These are phyloP conservation scores for Blepharisma japonicum DNA, from an alignment of 73 alveolate genomes.

Conservation along the genomic window DNA sequence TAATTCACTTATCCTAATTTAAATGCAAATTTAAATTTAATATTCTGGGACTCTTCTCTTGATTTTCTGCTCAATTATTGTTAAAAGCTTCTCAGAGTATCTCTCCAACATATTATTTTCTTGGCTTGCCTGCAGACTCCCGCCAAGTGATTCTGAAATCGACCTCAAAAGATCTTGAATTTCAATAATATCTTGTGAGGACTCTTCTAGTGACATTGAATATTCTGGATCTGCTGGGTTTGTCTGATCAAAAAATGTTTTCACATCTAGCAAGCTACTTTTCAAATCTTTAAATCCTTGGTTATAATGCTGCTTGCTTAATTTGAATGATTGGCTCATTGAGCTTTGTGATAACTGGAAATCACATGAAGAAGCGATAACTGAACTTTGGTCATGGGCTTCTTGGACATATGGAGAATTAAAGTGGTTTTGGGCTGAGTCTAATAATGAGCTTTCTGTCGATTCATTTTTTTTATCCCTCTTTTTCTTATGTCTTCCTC, in stretches of 20 bases:
- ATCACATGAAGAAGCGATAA: conserved; percentile 9
- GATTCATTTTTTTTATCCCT: no score
- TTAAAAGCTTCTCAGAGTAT: not conserved
- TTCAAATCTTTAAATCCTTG: conserved; percentile 16
- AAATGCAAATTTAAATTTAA: no score
- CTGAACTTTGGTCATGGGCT: no score
- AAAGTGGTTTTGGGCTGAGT: no score
- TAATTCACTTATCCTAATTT: no score
- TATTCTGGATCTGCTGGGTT: conserved; percentile 4
- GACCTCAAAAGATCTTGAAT: not conserved
- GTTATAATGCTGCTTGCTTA: not conserved
- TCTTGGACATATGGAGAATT: no score
- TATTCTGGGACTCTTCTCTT: not conserved
- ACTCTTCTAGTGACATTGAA: not conserved
- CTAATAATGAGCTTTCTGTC: no score
- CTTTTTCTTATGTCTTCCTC: no score
- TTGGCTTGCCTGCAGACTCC: not conserved
- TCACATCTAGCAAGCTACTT: not conserved
- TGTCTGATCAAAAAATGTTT: not conserved
- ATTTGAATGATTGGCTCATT: not conserved
- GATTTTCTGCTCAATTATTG: conserved; percentile 11
- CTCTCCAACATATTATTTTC: conserved; percentile 13
- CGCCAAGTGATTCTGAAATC: conserved; percentile 8
- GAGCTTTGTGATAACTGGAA: not conserved
- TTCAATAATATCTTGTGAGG: not conserved